A percentile compares a stretch with the other conserved stretches of the same genome.
Evolutionary conservation across 129 eudicot species (phyloP).

Genomic region (Arctium minus): DNA sequence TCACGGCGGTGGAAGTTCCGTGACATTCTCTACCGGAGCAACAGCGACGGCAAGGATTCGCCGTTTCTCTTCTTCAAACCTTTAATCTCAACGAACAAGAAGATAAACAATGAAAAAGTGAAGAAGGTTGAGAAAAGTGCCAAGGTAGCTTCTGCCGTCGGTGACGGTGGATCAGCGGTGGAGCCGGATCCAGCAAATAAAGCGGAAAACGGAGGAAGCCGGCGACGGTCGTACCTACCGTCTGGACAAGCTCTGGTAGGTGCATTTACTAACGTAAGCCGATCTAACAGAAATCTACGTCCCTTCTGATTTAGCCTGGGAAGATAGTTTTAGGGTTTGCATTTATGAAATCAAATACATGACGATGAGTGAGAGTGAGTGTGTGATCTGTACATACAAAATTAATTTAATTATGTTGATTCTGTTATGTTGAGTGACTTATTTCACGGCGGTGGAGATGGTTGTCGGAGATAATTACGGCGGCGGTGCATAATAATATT

Average conservation of each 20-base stretch:
- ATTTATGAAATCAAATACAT: constrained; percentile 3
- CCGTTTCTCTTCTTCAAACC: constrained; percentile 27
- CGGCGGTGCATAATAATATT: not conserved
- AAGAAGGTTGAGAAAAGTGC: constrained; percentile 14
- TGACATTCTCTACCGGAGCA: constrained; percentile 46
- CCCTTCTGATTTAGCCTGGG: constrained; percentile 18
- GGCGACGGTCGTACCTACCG: constrained; percentile 44
- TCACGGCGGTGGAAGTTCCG: constrained; percentile 66
- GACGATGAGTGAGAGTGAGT: constrained; percentile 8
- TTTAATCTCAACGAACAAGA: constrained; percentile 8
- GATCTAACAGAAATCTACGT: constrained; percentile 38
- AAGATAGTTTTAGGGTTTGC: constrained; percentile 1
- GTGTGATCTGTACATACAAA: constrained; percentile 8
- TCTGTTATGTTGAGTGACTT: constrained; percentile 3
- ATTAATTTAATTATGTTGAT: not conserved
- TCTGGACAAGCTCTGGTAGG: constrained; percentile 41
- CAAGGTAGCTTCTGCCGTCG: not conserved
- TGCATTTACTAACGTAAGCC: constrained; percentile 44
- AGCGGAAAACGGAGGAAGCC: constrained; percentile 19
- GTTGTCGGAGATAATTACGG: constrained; percentile 6
- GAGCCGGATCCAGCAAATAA: constrained; percentile 12
- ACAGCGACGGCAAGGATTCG: constrained; percentile 48
- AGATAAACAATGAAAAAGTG: constrained; percentile 7
- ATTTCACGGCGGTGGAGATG: not conserved
- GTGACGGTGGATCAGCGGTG: not conserved